phyloP scores from a whole-genome alignment of 2,329 filamentous ascomycete species.

The Trichoderma atroviride region DNA sequence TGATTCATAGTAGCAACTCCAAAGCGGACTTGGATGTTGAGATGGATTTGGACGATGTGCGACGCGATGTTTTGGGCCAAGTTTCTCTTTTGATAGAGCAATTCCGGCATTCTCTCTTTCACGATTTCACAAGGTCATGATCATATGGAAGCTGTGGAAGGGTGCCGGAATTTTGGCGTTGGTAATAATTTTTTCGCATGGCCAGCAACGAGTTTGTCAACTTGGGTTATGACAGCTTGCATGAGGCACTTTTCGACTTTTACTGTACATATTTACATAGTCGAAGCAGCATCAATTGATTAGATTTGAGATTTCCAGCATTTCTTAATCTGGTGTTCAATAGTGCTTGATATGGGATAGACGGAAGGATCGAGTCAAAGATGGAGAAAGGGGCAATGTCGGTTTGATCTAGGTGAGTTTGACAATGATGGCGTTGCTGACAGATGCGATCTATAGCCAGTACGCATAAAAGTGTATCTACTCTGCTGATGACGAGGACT shows the following conservation, averaged over 20 bases:
- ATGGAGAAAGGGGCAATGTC: neutral
- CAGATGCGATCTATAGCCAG: neutral
- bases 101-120: neutral
- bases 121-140: neutral
- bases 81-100: neutral
- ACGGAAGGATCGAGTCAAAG: neutral
- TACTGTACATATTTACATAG: neutral
- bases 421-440: neutral
- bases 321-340: no score
- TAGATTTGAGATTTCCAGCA: neutral
- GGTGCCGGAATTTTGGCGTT: constrained; percentile 13
- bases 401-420: neutral
- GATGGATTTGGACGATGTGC: constrained; percentile 12
- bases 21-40: constrained; percentile 2
- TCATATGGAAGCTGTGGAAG: neutral
- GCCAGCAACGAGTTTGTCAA: neutral
- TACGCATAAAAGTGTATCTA: no score
- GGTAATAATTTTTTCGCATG: neutral
- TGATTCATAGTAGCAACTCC: constrained; percentile 12
- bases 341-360: neutral
- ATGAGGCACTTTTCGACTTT: neutral
- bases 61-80: neutral
- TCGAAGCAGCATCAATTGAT: neutral
- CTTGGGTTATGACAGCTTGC: neutral
- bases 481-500: neutral